Evolutionary conservation across 148 eudicot genomes (phyloP).

Genomic region (Chenopodium berlandieri): DNA sequence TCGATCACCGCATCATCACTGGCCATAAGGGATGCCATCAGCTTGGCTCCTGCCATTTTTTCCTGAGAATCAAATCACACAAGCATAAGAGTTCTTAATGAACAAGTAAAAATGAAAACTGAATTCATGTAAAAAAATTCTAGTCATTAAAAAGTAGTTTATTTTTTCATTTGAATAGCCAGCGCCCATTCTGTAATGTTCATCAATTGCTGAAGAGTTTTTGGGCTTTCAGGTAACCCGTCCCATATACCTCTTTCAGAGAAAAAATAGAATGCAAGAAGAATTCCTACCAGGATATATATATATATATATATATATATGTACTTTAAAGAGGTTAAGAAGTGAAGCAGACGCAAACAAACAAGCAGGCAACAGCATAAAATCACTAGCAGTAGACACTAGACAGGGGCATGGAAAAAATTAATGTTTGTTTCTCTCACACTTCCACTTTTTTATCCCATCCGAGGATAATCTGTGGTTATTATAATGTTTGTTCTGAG

Average conservation of each 20-base stretch:
- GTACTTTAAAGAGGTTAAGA: neutral
- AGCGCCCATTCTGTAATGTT: neutral
- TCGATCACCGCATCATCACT: constrained; percentile 53
- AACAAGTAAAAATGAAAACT: neutral
- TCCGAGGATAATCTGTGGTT: neutral
- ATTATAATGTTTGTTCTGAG: no score
- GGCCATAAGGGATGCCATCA: constrained; percentile 62
- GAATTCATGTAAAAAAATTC: no score
- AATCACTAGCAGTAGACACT: neutral
- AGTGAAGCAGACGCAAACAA: neutral
- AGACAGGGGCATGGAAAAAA: neutral
- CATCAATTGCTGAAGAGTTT: no score
- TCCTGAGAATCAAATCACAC: constrained; percentile 39
- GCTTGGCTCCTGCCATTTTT: constrained; percentile 60
- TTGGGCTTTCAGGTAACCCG: no score
- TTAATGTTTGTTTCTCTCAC: neutral
- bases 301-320: no score
- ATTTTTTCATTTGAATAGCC: neutral
- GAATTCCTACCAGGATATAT: neutral
- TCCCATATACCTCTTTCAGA: neutral
- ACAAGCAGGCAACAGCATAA: neutral
- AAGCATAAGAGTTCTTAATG: neutral
- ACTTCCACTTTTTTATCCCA: neutral
- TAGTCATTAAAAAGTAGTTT: no score
- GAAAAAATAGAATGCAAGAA: neutral